phyloP scores from a whole-genome alignment of 2,329 filamentous ascomycete genomes.

The Fusarium camptoceras region DNA sequence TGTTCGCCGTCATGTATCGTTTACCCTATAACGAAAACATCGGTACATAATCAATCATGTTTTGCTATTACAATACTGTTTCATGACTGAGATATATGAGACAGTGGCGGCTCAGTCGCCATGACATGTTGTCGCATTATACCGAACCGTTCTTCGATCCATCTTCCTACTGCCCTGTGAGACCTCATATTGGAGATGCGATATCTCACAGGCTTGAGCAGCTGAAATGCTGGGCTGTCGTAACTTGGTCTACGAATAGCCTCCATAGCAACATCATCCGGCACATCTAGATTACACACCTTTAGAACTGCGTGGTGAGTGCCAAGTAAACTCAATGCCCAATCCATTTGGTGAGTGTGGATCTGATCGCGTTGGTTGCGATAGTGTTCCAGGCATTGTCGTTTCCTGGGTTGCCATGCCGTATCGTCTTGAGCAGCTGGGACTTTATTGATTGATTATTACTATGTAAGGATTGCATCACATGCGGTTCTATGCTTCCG shows the following conservation, averaged over 20 bases:
- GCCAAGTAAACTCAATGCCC: slow-evolving; percentile 28
- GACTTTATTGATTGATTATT: not conserved
- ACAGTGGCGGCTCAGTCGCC: slow-evolving; percentile 11
- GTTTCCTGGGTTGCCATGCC: not conserved
- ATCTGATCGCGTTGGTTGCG: not conserved
- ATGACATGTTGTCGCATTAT: slow-evolving; percentile 31
- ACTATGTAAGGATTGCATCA: slow-evolving; percentile 4
- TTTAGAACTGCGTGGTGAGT: slow-evolving; percentile 7
- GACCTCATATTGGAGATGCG: slow-evolving; percentile 1
- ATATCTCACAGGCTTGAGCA: slow-evolving; percentile 22
- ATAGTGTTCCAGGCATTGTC: not conserved
- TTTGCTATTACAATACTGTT: slow-evolving; percentile 4
- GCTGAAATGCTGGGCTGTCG: not conserved
- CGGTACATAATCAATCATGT: not conserved
- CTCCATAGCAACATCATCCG: slow-evolving; percentile 10
- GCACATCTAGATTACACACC: not conserved
- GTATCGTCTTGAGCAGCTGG: not conserved
- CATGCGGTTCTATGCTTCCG: not conserved
- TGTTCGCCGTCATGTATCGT: not conserved
- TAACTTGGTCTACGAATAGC: not conserved
- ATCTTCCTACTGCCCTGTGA: slow-evolving; percentile 7
- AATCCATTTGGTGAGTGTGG: slow-evolving; percentile 8
- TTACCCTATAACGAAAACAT: slow-evolving; percentile 25
- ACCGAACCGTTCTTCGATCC: not conserved
- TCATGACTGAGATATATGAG: not conserved